Evolutionary conservation across 495 filamentous ascomycete species (phyloP).

Genomic region (Barbatosphaeria neglecta): DNA sequence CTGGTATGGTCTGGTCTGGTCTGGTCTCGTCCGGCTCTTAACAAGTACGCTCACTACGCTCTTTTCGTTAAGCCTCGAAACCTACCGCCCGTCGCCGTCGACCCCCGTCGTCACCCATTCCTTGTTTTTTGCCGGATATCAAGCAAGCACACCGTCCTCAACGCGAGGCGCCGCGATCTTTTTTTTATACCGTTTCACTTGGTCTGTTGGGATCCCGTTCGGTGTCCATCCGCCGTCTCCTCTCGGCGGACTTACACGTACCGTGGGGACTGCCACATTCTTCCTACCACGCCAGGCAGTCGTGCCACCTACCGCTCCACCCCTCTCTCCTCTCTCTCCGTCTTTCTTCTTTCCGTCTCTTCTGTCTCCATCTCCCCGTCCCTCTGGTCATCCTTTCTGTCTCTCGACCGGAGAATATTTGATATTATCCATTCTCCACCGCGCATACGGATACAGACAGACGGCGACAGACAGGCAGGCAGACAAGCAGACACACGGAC

Average conservation of each 20-base stretch:
- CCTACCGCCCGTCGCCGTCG: neutral
- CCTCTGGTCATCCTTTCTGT: no score
- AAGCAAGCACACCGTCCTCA: conserved; percentile 3
- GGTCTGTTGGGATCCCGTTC: conserved; percentile 7
- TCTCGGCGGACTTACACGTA: neutral
- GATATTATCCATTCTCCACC: no score
- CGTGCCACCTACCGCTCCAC: no score
- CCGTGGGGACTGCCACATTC: no score
- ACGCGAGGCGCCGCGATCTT: conserved; percentile 14
- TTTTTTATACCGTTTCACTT: conserved; percentile 10
- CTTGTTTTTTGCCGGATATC: conserved; percentile 3
- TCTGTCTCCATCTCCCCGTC: no score
- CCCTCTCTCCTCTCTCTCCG: no score
- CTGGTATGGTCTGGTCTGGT: no score
- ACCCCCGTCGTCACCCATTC: conserved; percentile 6
- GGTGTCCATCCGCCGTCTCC: neutral
- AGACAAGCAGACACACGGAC: neutral
- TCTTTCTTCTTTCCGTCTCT: no score
- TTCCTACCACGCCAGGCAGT: no score
- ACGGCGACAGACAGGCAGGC: neutral
- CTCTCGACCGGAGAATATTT: no score
- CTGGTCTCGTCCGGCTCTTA: conserved; percentile 26
- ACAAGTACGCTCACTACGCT: conserved; percentile 30
- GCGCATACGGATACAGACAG: neutral
- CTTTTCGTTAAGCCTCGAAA: conserved; percentile 18